These are phyloP conservation scores for Vaccinium myrtillus DNA, from an alignment of 148 eudicot genomes.

Conservation along the genomic window DNA sequence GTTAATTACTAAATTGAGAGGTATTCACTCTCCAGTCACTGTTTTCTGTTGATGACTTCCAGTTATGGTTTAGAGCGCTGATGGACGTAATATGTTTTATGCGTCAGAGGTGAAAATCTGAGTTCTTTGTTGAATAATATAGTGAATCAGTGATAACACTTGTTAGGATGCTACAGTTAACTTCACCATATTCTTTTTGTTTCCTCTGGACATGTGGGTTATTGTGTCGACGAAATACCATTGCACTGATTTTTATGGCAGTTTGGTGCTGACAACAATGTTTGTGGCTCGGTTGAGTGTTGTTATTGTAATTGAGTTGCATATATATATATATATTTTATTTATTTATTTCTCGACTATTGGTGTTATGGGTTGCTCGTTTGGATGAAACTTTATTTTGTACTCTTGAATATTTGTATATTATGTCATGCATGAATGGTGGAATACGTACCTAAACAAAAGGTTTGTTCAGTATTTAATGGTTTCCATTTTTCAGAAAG, in stretches of 20 bases:
- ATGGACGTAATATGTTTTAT: neutral
- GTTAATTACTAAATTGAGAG: neutral
- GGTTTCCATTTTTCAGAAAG: conserved; percentile 30
- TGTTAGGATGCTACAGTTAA: neutral
- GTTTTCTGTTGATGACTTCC: neutral
- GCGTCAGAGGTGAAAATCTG: neutral
- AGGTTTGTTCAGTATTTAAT: neutral
- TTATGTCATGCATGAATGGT: neutral
- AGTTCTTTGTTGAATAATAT: neutral
- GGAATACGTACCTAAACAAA: neutral
- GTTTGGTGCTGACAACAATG: neutral
- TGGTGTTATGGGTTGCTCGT: neutral
- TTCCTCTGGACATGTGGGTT: neutral
- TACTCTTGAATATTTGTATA: neutral
- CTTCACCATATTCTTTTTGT: neutral
- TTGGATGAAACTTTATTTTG: neutral
- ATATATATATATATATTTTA: no score
- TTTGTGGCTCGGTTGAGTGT: neutral
- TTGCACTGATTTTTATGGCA: neutral
- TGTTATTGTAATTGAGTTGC: no score
- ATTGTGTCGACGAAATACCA: neutral
- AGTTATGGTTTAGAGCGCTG: neutral
- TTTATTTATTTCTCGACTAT: neutral
- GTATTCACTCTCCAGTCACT: neutral
- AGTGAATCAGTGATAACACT: neutral